Evolutionary conservation across 1,284 basidiomycete species (phyloP).

Genomic region (Pisolithus thermaeus): DNA sequence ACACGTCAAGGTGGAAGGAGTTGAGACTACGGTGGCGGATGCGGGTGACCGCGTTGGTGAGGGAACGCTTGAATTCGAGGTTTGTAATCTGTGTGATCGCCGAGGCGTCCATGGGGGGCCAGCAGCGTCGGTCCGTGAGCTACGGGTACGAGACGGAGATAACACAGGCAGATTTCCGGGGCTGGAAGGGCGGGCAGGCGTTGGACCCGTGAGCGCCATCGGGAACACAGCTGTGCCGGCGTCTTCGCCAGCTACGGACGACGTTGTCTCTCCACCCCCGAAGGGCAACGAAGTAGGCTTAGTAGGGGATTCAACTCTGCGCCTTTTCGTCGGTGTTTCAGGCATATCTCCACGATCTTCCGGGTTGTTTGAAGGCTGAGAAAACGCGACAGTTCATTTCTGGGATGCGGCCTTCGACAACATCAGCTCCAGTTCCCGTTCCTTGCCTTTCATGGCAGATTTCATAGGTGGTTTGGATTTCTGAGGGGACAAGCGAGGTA

Average conservation of each 20-base stretch:
- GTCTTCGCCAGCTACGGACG: neutral
- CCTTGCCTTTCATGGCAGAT: constrained; percentile 5
- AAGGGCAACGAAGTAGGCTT: constrained; percentile 10
- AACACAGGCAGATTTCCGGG: neutral
- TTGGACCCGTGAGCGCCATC: constrained; percentile 11
- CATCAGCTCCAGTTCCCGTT: neutral
- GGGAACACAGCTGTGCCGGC: constrained; percentile 14
- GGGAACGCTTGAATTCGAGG: neutral
- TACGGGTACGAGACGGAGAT: neutral
- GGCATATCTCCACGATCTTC: constrained; percentile 3
- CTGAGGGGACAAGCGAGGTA: neutral
- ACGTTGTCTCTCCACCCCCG: constrained; percentile 6
- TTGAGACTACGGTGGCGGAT: neutral
- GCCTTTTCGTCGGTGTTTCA: constrained; percentile 29
- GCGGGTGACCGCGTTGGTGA: constrained; percentile 7
- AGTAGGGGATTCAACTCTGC: constrained; percentile 14
- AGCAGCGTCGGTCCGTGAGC: no score
- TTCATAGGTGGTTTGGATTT: constrained; percentile 17
- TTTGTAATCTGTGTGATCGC: constrained; percentile 4
- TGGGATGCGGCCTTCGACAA: constrained; percentile 14
- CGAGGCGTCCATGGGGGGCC: constrained; percentile 22
- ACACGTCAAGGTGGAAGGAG: constrained; percentile 6
- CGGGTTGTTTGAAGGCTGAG: neutral
- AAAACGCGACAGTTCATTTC: constrained; percentile 21
- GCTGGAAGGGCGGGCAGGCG: neutral